Evolutionary conservation across 805 yeast species (phyloP), one percentile per base, ranked within the genome.

Genomic region (Ogataea zsoltii): DNA sequence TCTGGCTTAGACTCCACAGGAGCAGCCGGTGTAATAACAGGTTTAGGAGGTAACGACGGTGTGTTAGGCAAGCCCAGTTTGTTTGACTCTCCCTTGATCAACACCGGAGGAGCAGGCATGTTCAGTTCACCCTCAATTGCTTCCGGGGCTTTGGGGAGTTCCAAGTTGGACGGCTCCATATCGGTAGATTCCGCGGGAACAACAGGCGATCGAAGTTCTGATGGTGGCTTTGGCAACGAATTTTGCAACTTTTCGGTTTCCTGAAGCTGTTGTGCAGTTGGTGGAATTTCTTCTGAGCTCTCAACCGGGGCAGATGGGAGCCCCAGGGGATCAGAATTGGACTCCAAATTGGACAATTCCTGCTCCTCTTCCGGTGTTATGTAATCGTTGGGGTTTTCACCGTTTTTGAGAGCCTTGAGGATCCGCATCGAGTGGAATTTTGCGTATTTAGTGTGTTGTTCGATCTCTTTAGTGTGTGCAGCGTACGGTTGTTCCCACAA

Each of bases 391-490:
- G 87, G 87, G 55, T 82, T 81, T 30, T 73, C 72, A 1, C 80
- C 82, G 6, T 60, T 60, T 48, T 69, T 75, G 31, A 70, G 54
- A 0, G 79, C 71, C 49, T 70, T 75, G 42, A 83, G 58, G 21
- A 83, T 82, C 31, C 86, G 64, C 7, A 79, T 74, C 13, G 84
- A 77, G 50, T 81, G 85, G 57, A 69, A 83, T 59, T 83, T 83
- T 13, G 86, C 78, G 53, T 77, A 85, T 56, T 79, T 80, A 38
- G 74, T 69, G 57, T 79, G 78, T 60, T 48, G 51, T 18, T 49
- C 60, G 40, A 59, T 51, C 26, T 45, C 63, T 17, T 44, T 55
- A n/a, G 45, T 45, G 10, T 60, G 56, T 31, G 34, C 60, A 3
- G 21, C 14, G 28, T 46, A 51, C 10, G 51, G 41, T 1, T 54